A percentile compares a stretch with the other conserved stretches of the same genome.
These are phyloP conservation scores for Naganishia randhawae DNA, from an alignment of 768 basidiomycete genomes.

Conservation along the genomic window DNA sequence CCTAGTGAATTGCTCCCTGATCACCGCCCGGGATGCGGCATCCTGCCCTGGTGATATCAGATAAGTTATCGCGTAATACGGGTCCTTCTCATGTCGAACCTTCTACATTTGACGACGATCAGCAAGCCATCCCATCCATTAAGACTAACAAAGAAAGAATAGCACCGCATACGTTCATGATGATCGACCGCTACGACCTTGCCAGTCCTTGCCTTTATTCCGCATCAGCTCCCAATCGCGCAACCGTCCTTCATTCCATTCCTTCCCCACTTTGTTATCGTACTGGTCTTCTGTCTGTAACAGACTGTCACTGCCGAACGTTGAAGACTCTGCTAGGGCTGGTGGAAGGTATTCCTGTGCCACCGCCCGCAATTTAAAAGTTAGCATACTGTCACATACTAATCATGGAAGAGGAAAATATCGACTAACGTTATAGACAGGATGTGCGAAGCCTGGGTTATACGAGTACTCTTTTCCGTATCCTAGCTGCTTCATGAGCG, in stretches of 20 bases:
- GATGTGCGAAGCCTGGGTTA: constrained; percentile 66
- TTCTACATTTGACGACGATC: too few relatives aligned
- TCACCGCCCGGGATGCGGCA: too few relatives aligned
- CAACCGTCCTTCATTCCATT: constrained; percentile 63
- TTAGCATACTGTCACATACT: background rate
- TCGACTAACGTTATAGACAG: constrained; percentile 56
- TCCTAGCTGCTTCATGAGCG: constrained; percentile 65
- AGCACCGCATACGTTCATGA: background rate
- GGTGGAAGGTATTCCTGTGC: constrained; percentile 61
- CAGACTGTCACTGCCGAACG: constrained; percentile 53
- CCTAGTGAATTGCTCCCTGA: too few relatives aligned
- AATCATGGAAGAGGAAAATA: background rate
- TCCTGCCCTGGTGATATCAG: too few relatives aligned
- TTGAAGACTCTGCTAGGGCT: constrained; percentile 49
- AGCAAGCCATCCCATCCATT: too few relatives aligned
- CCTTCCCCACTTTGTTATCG: constrained; percentile 50
- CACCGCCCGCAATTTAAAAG: background rate
- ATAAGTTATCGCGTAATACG: too few relatives aligned
- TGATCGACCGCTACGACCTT: constrained; percentile 30
- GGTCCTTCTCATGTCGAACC: too few relatives aligned
- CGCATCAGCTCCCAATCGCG: constrained; percentile 58
- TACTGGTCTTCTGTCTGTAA: constrained; percentile 54
- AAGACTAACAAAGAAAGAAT: background rate
- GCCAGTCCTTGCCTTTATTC: constrained; percentile 54
- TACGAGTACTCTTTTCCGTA: constrained; percentile 65